Evolutionary conservation across 2,329 filamentous ascomycete species (phyloP), one percentile per base, ranked within the genome.

Genomic region (Arthroderma uncinatum): DNA sequence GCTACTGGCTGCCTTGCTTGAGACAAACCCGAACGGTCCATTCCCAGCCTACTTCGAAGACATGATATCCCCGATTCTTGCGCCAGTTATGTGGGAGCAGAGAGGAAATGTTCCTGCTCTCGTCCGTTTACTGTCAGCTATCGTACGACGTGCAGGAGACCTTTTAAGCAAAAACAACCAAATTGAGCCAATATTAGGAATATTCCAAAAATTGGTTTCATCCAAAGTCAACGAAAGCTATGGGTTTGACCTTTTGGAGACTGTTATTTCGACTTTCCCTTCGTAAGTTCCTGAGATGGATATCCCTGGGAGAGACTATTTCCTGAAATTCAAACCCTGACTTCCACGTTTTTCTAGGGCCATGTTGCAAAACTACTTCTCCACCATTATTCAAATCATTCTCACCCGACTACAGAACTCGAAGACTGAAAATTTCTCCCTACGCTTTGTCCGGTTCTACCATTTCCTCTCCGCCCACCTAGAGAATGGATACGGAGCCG

Each of bases 21-120:
- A 97, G 72, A 83, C 86, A 6, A 92, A 93, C 65, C 87, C 89
- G 0, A 80, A 85, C 0, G 85, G 82, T n/a, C 79, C 85, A 7
- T 78, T 97, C 30, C 88, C 90, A 1, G 81, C 83, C 25, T 86
- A 89, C 67, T 96, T 94, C 76, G 85, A 87, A 70, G 80, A 81
- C 5, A 77, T 98, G 48, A 81, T 97, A 42, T 79, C 78, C 0
- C 88, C 89, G 3, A 81, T 97, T 33, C 80, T 98, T 48, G 82
- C 82, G 62, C 88, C 89, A n/a, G 75, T 81, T 1, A 79, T 94
- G 62, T 98, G 94, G 93, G 90, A 96, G 63, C 87, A 85, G 3
- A 85, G 86, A 67, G 93, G 93, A 65, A 98, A 96, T 66, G 86
- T 96, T 1, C 94, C 94, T 4, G 93, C 91, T 2, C 82, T 95